Evolutionary conservation across 768 basidiomycete species (phyloP).

Genomic region (Guyanaporus albipodus): DNA sequence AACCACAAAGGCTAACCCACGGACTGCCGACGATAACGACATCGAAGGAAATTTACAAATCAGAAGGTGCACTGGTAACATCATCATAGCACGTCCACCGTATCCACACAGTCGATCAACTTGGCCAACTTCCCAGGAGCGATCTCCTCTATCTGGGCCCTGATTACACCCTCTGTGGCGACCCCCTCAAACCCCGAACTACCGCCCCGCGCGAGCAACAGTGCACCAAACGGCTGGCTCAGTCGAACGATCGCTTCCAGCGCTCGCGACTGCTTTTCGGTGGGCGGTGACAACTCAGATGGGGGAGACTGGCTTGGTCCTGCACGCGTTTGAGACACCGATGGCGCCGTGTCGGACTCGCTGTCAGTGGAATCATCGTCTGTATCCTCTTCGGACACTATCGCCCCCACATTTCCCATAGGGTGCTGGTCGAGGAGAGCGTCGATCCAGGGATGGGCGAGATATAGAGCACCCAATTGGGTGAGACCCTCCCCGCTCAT

Average conservation of each 20-base stretch:
- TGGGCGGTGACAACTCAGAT: not conserved
- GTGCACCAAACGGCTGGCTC: conserved; percentile 6
- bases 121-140: not conserved
- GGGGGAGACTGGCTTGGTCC: not conserved
- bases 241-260: conserved; percentile 1
- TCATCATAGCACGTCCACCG: conserved; percentile 14
- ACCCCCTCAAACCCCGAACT: conserved; percentile 9
- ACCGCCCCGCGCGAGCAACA: not conserved
- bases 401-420: not conserved
- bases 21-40: too few species aligned
- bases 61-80: too few species aligned
- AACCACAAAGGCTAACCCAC: too few species aligned
- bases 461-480: not conserved
- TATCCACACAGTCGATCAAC: not conserved
- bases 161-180: conserved; percentile 4
- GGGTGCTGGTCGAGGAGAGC: not conserved
- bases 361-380: too few species aligned
- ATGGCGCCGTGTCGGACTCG: too few species aligned
- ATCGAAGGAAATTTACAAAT: too few species aligned
- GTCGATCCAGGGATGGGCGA: not conserved
- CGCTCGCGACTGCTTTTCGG: not conserved
- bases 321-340: too few species aligned
- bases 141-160: conserved; percentile 2
- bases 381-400: not conserved
- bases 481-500: not conserved